Percentiles rank a stretch among this genome's conserved stretches.
Evolutionary conservation across 1,139 yeast species (phyloP).

Genomic region (Hemisphaericaspora xylanilytica): DNA sequence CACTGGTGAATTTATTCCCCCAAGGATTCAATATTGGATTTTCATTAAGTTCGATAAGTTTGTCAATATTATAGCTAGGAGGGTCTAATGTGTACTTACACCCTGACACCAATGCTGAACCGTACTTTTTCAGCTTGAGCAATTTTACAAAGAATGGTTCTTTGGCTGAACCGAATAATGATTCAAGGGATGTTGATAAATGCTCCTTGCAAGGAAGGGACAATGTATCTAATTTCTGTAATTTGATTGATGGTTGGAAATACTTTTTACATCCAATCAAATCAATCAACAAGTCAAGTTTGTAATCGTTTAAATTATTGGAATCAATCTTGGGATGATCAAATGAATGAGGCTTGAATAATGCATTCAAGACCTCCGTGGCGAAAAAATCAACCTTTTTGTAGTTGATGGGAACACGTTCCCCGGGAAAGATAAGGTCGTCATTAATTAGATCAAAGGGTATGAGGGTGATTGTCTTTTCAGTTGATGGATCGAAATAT

Average conservation of each 20-base stretch:
- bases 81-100: conserved; percentile 31
- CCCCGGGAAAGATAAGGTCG: conserved; percentile 39
- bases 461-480: conserved; percentile 25
- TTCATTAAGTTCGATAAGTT: conserved; percentile 23
- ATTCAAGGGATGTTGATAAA: conserved; percentile 16
- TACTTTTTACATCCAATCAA: conserved; percentile 40
- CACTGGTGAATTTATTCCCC: conserved; percentile 34
- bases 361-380: conserved; percentile 35
- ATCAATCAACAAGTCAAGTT: conserved; percentile 41
- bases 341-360: conserved; percentile 21
- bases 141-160: conserved; percentile 38
- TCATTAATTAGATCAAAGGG: conserved; percentile 37
- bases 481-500: conserved; percentile 23
- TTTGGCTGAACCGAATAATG: conserved; percentile 29
- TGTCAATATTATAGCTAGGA: conserved; percentile 38
- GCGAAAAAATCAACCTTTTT: conserved; percentile 44
- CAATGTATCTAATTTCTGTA: conserved; percentile 30
- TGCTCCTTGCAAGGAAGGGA: conserved; percentile 32
- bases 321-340: neutral
- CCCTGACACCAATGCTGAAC: conserved; percentile 36
- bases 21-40: conserved; percentile 29
- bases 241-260: conserved; percentile 33
- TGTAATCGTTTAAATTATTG: conserved; percentile 24
- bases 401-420: conserved; percentile 32
- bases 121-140: conserved; percentile 36